Percentiles rank a stretch among this genome's conserved stretches.
Evolutionary conservation across 768 basidiomycete genomes (phyloP).

Genomic region (Auricularia sp.): DNA sequence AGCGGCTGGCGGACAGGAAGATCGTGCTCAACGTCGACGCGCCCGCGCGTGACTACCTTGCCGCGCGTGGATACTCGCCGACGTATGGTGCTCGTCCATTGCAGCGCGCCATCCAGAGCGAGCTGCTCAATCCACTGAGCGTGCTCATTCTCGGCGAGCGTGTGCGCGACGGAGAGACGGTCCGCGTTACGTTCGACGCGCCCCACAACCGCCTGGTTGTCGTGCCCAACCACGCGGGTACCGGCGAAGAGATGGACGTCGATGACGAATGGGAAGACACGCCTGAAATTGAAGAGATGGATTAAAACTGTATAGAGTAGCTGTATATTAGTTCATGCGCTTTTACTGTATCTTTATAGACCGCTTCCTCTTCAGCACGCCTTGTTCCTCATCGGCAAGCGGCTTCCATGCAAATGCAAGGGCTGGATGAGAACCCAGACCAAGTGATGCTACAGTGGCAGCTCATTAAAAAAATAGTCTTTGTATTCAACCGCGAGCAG

Average conservation of each 20-base stretch:
- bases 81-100: slow-evolving; percentile 87
- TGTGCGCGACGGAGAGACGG: slow-evolving; percentile 71
- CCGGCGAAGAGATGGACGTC: slow-evolving; percentile 43
- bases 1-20: slow-evolving; percentile 68
- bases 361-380: too few relatives aligned
- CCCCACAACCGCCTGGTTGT: slow-evolving; percentile 72
- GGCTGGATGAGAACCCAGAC: too few relatives aligned
- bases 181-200: slow-evolving; percentile 68
- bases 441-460: too few relatives aligned
- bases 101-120: slow-evolving; percentile 82
- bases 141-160: slow-evolving; percentile 74
- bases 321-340: too few relatives aligned
- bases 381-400: too few relatives aligned
- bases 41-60: slow-evolving; percentile 64
- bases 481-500: too few relatives aligned
- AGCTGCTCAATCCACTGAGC: slow-evolving; percentile 86
- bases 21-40: slow-evolving; percentile 68
- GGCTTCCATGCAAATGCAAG: too few relatives aligned
- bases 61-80: slow-evolving; percentile 70
- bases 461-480: too few relatives aligned
- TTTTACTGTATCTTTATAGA: too few relatives aligned
- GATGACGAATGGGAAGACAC: slow-evolving; percentile 45
- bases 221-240: slow-evolving; percentile 69
- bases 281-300: slow-evolving; percentile 64
- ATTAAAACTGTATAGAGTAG: slow-evolving; percentile 20